Percentiles rank a stretch among this genome's conserved stretches.
Conservation (phyloP, 1,284 basidiomycete genomes). For the Papiliotrema fonsecae region DNA sequence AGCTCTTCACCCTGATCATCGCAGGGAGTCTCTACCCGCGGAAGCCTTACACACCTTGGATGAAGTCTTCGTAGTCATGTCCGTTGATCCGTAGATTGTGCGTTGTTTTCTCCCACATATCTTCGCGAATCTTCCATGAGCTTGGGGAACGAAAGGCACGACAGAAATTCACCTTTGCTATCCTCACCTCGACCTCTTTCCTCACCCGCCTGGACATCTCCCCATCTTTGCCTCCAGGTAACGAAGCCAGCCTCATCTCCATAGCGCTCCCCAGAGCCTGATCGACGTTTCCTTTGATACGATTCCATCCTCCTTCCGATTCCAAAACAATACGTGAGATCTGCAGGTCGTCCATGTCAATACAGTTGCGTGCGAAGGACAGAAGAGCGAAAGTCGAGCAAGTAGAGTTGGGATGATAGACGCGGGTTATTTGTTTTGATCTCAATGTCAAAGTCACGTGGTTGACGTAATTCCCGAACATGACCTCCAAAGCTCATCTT, state of each 20-base stretch:
- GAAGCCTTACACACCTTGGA: conserved; percentile 48
- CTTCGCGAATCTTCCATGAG: conserved; percentile 25
- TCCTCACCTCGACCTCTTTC: conserved; percentile 34
- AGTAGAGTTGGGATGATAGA: background rate
- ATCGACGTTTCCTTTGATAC: conserved; percentile 35
- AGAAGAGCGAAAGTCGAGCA: background rate
- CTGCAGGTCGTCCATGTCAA: conserved; percentile 23
- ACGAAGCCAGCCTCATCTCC: conserved; percentile 32
- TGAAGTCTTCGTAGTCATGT: conserved; percentile 63
- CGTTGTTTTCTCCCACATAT: conserved; percentile 59
- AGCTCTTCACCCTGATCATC: background rate
- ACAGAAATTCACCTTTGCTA: conserved; percentile 25
- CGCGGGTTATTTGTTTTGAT: background rate
- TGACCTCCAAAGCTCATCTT: too few species aligned
- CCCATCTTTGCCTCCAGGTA: conserved; percentile 36
- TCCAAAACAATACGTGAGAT: conserved; percentile 35
- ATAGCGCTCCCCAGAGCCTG: conserved; percentile 18
- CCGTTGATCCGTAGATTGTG: conserved; percentile 74
- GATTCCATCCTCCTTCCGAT: conserved; percentile 39
- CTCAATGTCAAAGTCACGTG: too few species aligned
- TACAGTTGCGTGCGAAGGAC: too few species aligned
- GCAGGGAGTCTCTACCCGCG: too few species aligned
- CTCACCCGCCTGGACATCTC: conserved; percentile 26
- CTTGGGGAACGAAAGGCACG: background rate
- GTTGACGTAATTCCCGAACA: too few species aligned